Evolutionary conservation across 129 eudicot species (phyloP).

Genomic region (Chrysanthemum lavandulifolium): DNA sequence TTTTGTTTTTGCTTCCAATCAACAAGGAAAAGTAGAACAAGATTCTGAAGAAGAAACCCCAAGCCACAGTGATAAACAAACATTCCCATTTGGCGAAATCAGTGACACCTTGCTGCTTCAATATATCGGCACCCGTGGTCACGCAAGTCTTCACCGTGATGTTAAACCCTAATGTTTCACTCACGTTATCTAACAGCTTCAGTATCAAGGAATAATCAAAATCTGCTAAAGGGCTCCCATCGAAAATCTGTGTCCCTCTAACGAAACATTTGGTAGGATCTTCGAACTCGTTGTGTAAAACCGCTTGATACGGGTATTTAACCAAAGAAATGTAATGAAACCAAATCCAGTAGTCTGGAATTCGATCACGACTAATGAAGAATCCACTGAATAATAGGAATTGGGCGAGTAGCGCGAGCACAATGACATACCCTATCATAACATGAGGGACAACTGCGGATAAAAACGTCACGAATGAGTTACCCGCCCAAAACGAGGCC

Average conservation of each 20-base stretch:
- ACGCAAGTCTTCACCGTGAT: slow-evolving; percentile 55
- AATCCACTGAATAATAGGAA: slow-evolving; percentile 86
- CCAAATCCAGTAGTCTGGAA: slow-evolving; percentile 94
- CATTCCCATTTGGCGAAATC: slow-evolving; percentile 77
- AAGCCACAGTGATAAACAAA: slow-evolving; percentile 68
- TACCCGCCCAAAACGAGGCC: slow-evolving; percentile 92
- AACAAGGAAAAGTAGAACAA: slow-evolving; percentile 76
- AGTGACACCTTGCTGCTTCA: slow-evolving; percentile 69
- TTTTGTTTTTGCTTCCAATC: slow-evolving; percentile 90
- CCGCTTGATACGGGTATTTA: slow-evolving; percentile 90
- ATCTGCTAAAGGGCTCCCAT: slow-evolving; percentile 59
- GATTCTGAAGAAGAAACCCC: slow-evolving; percentile 89
- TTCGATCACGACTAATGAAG: slow-evolving; percentile 82
- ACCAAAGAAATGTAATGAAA: slow-evolving; percentile 79
- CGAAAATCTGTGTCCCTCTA: slow-evolving; percentile 77
- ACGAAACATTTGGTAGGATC: slow-evolving; percentile 69
- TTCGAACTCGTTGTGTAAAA: slow-evolving; percentile 70
- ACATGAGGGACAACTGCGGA: slow-evolving; percentile 88
- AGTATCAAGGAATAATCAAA: slow-evolving; percentile 51
- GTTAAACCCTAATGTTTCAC: slow-evolving; percentile 58
- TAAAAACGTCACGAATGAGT: slow-evolving; percentile 83
- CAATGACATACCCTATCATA: slow-evolving; percentile 87
- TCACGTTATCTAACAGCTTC: slow-evolving; percentile 52
- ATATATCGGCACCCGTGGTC: slow-evolving; percentile 73
- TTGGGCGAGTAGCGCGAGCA: slow-evolving; percentile 79